These are phyloP conservation scores for Udeniomyces megalosporus DNA, from an alignment of 768 basidiomycete species.

Conservation along the genomic window DNA sequence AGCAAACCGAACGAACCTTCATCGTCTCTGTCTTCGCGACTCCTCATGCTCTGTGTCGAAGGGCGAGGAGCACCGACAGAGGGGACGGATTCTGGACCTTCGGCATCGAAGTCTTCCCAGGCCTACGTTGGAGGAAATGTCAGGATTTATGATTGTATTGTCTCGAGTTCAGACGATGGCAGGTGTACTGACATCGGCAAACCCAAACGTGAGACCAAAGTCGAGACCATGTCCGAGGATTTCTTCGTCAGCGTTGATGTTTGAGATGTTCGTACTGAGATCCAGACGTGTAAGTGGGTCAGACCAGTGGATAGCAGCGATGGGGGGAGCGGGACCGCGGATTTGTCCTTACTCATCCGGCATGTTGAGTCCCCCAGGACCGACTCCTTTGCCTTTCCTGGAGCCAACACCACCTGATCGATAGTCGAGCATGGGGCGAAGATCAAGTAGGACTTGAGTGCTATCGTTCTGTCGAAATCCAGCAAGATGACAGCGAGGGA, in stretches of 20 bases:
- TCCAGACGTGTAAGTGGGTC: background rate
- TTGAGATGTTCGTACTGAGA: background rate
- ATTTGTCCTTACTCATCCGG: background rate
- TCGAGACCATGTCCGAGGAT: background rate
- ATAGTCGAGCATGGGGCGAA: slow-evolving; percentile 9
- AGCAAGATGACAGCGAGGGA: background rate
- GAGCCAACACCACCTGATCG: no score
- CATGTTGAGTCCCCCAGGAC: background rate
- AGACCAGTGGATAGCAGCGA: background rate
- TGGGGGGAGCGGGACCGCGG: background rate
- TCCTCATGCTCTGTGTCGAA: background rate
- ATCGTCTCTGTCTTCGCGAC: background rate
- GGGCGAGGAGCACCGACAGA: background rate
- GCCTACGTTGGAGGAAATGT: background rate
- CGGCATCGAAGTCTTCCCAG: background rate
- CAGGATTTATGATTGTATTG: background rate
- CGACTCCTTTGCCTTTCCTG: background rate
- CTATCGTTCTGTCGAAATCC: background rate
- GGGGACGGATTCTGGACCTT: background rate
- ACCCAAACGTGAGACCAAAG: background rate
- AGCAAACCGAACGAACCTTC: background rate
- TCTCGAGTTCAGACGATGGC: background rate
- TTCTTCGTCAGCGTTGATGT: slow-evolving; percentile 1
- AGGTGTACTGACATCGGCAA: background rate
- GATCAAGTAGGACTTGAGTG: slow-evolving; percentile 6